A percentile compares a stretch with the other conserved stretches of the same genome.
phyloP scores from a whole-genome alignment of 176 grass and related monocot genomes.

The Oryza australiensis region DNA sequence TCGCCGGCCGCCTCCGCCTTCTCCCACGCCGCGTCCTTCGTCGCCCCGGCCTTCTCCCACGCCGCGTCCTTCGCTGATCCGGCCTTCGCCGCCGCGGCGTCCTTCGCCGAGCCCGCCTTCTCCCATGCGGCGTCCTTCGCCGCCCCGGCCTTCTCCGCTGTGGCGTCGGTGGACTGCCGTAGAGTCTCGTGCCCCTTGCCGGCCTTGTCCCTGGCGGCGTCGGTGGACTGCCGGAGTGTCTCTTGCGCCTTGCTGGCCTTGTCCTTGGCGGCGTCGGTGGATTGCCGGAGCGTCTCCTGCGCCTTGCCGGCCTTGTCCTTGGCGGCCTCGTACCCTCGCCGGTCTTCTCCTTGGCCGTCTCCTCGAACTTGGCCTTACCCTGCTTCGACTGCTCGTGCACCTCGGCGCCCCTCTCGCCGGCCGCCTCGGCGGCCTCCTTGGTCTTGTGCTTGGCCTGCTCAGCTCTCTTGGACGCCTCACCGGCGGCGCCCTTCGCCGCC shows the following conservation, averaged over 20 bases:
- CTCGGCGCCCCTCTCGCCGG: constrained; percentile 26
- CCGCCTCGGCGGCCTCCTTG: constrained; percentile 34
- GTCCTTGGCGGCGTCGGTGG: constrained; percentile 15
- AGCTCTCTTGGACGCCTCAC: constrained; percentile 30
- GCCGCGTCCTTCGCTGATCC: constrained; percentile 18
- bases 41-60: background rate
- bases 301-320: constrained; percentile 30
- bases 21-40: too few relatives aligned
- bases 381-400: constrained; percentile 37
- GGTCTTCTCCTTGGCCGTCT: constrained; percentile 17
- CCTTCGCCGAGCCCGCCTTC: constrained; percentile 16
- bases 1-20: background rate
- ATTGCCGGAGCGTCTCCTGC: constrained; percentile 22
- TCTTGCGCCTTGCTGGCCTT: constrained; percentile 25
- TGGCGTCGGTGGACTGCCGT: constrained; percentile 20
- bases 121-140: background rate
- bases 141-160: constrained; percentile 1
- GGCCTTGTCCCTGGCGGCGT: constrained; percentile 10
- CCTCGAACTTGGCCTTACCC: constrained; percentile 35
- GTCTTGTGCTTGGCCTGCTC: constrained; percentile 41
- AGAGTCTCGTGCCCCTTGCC: constrained; percentile 30
- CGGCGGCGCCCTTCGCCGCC: constrained; percentile 27
- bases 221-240: constrained; percentile 20
- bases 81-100: constrained; percentile 1
- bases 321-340: constrained; percentile 13